Evolutionary conservation across 495 filamentous ascomycete genomes (phyloP).

Genomic region (Durotheca rogersii): DNA sequence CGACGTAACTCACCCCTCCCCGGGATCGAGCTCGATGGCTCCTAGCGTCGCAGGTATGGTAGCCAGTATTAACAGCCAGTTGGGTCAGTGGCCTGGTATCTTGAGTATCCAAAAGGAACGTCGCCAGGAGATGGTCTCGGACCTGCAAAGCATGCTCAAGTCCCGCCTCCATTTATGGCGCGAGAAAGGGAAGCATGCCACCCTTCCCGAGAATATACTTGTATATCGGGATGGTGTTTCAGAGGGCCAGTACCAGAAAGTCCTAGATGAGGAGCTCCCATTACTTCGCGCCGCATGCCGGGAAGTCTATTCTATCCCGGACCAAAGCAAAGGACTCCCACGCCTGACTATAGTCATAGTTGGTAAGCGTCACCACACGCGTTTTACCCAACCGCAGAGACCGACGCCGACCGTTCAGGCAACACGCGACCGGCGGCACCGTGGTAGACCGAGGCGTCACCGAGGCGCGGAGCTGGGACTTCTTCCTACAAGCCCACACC

Average conservation of each 20-base stretch:
- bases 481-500: constrained; percentile 70
- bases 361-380: constrained; percentile 74
- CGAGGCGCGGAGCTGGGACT: constrained; percentile 62
- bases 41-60: constrained; percentile 68
- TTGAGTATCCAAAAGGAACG: constrained; percentile 50
- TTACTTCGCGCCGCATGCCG: constrained; percentile 56
- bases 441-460: constrained; percentile 74
- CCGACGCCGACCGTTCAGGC: constrained; percentile 13
- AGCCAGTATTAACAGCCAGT: constrained; percentile 52
- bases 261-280: constrained; percentile 54
- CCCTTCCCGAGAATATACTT: constrained; percentile 62
- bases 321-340: constrained; percentile 43
- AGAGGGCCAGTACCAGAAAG: constrained; percentile 63
- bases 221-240: constrained; percentile 81
- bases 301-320: constrained; percentile 46
- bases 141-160: constrained; percentile 57
- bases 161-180: constrained; percentile 58
- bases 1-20: constrained; percentile 77
- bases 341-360: constrained; percentile 56
- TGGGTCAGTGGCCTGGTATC: constrained; percentile 61
- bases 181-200: constrained; percentile 39
- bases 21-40: constrained; percentile 53
- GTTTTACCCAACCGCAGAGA: constrained; percentile 55
- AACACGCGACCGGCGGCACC: constrained; percentile 66
- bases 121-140: constrained; percentile 56